Conservation (phyloP, 768 basidiomycete species). For the Jaapia argillacea region DNA sequence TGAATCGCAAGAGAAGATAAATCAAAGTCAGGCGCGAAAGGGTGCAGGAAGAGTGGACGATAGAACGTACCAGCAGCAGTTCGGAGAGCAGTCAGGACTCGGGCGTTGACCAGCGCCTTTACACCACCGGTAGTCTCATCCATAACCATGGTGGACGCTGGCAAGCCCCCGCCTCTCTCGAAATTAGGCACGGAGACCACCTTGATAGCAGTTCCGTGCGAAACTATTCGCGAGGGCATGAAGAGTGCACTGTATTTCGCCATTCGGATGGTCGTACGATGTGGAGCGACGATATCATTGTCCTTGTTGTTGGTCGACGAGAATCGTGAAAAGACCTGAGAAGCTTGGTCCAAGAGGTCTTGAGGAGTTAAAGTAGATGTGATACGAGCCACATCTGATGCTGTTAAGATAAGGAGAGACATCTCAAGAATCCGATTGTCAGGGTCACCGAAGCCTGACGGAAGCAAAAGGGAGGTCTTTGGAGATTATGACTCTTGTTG, state of each 20-base stretch:
- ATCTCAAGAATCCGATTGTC: too few relatives aligned
- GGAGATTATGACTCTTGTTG: too few relatives aligned
- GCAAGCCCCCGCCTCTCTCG: conserved; percentile 37
- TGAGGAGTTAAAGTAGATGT: conserved; percentile 32
- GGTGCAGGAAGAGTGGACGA: conserved; percentile 63
- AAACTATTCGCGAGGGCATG: conserved; percentile 68
- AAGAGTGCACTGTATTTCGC: conserved; percentile 55
- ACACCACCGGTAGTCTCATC: conserved; percentile 60
- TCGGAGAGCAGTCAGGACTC: conserved; percentile 66
- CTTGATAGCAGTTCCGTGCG: conserved; percentile 57
- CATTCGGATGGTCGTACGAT: conserved; percentile 45
- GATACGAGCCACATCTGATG: conserved; percentile 44
- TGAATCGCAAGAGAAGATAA: conserved; percentile 28
- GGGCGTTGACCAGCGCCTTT: conserved; percentile 73
- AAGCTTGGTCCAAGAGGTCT: conserved; percentile 50
- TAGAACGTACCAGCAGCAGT: conserved; percentile 69
- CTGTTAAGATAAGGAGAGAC: conserved; percentile 54
- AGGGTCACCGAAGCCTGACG: too few relatives aligned
- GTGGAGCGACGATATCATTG: conserved; percentile 33
- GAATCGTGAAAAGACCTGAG: conserved; percentile 28
- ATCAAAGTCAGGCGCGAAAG: conserved; percentile 42
- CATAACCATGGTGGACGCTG: conserved; percentile 67
- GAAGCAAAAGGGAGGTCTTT: too few relatives aligned
- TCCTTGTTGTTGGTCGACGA: conserved; percentile 1
- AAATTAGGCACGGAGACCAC: conserved; percentile 64